These are phyloP conservation scores for Myochromella boudieri DNA, from an alignment of 768 basidiomycete genomes.

Conservation along the genomic window DNA sequence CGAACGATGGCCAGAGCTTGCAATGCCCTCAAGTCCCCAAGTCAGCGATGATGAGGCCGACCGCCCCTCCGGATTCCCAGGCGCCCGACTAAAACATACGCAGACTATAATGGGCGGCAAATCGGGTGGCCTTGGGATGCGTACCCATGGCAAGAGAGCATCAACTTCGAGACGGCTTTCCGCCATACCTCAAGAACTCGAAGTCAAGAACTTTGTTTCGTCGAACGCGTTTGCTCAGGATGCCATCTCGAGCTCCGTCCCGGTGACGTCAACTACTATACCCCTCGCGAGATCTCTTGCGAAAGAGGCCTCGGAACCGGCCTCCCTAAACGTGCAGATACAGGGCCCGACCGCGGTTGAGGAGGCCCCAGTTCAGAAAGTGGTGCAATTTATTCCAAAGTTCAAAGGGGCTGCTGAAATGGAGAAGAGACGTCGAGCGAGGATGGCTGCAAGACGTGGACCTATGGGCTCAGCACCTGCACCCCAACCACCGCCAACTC, in stretches of 20 bases:
- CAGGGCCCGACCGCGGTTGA: conserved; percentile 40
- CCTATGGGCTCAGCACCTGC: conserved; percentile 33
- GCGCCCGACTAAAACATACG: conserved; percentile 71
- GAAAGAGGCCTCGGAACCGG: conserved; percentile 15
- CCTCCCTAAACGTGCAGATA: conserved; percentile 37
- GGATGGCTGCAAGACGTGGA: conserved; percentile 65
- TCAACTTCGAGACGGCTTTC: conserved; percentile 54
- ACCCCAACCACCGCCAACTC: conserved; percentile 34
- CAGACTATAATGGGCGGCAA: conserved; percentile 85
- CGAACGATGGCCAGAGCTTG: conserved; percentile 85
- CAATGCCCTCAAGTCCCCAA: conserved; percentile 66
- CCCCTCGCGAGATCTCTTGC: conserved; percentile 21
- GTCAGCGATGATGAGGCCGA: conserved; percentile 70
- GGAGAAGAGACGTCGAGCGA: conserved; percentile 66
- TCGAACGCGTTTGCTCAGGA: conserved; percentile 33
- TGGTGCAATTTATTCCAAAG: conserved; percentile 66
- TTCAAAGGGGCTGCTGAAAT: conserved; percentile 87
- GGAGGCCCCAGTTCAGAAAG: conserved; percentile 48
- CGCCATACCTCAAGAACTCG: conserved; percentile 30
- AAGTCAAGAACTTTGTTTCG: conserved; percentile 36
- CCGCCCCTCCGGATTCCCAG: conserved; percentile 47
- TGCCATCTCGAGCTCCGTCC: conserved; percentile 27
- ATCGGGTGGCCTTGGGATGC: conserved; percentile 72
- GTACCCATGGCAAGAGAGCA: conserved; percentile 65
- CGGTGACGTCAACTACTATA: conserved; percentile 24